A percentile compares a stretch with the other conserved stretches of the same genome.
phyloP scores from a whole-genome alignment of 2,329 filamentous ascomycete genomes.

The Tolypocladium album region DNA sequence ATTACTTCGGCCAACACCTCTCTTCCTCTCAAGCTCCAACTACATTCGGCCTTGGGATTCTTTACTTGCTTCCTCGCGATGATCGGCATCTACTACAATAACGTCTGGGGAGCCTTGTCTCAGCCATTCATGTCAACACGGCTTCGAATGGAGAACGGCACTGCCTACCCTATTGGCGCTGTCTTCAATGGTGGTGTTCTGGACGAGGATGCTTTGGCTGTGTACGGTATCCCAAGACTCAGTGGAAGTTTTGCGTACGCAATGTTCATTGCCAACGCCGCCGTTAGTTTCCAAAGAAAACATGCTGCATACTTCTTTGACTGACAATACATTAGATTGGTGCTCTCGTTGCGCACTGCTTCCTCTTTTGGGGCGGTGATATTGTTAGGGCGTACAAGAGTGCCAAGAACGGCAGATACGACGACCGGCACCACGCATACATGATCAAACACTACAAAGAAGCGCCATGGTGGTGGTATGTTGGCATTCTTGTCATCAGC shows the following conservation, averaged over 20 bases:
- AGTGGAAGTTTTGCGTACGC: not conserved
- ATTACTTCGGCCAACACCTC: not conserved
- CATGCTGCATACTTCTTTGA: not conserved
- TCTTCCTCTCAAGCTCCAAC: not conserved
- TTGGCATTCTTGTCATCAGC: slow-evolving; percentile 15
- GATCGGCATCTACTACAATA: not conserved
- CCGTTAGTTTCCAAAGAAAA: not conserved
- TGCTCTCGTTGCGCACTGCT: not conserved
- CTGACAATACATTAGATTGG: not conserved
- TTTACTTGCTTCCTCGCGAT: not conserved
- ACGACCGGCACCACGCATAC: slow-evolving; percentile 40
- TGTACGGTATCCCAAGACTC: not conserved
- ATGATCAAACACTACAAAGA: slow-evolving; percentile 44
- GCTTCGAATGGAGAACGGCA: not conserved
- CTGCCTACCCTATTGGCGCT: not conserved
- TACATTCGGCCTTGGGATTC: not conserved
- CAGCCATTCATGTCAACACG: not conserved
- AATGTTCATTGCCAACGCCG: not conserved
- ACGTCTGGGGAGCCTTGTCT: not conserved
- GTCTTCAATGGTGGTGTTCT: not conserved
- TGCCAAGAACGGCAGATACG: slow-evolving; percentile 20
- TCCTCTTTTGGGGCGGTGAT: not conserved
- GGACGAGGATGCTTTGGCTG: not conserved
- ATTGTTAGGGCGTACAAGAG: not conserved
- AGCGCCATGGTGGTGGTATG: slow-evolving; percentile 24